A percentile compares a stretch with the other conserved stretches of the same genome.
These are phyloP conservation scores for Hymenoscyphus infarciens DNA, from an alignment of 2,329 filamentous ascomycete species.

Conservation along the genomic window DNA sequence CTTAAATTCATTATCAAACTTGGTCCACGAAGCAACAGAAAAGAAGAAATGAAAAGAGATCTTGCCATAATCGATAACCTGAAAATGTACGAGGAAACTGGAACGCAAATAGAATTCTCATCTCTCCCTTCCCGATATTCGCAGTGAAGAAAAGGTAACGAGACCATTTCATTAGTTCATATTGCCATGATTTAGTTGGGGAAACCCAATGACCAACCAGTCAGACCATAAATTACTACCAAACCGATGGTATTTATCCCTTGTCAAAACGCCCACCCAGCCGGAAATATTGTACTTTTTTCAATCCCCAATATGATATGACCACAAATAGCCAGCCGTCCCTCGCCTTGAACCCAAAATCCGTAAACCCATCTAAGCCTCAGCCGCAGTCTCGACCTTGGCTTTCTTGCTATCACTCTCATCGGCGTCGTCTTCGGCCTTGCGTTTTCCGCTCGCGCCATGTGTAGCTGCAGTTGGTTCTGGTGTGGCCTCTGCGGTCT, in stretches of 20 bases:
- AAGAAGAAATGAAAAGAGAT: too few relatives aligned
- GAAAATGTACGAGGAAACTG: background rate
- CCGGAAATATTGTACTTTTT: slow-evolving; percentile 3
- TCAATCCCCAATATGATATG: background rate
- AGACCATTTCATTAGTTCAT: slow-evolving; percentile 1
- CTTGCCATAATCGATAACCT: too few relatives aligned
- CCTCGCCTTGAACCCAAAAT: background rate
- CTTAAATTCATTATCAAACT: too few relatives aligned
- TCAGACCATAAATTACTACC: slow-evolving; percentile 3
- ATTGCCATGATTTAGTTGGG: background rate
- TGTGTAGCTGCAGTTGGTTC: slow-evolving; percentile 34
- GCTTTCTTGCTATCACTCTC: slow-evolving; percentile 34
- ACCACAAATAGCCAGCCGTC: background rate
- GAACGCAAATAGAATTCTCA: background rate
- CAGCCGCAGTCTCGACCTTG: slow-evolving; percentile 23
- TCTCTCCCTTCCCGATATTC: background rate
- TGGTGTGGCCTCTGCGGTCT: slow-evolving; percentile 31
- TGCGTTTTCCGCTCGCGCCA: slow-evolving; percentile 47
- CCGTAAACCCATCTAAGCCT: background rate
- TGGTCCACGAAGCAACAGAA: too few relatives aligned
- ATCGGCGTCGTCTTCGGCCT: slow-evolving; percentile 44
- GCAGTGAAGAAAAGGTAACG: background rate
- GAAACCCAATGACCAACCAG: background rate
- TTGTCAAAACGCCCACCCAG: slow-evolving; percentile 1
- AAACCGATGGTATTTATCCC: background rate